phyloP scores from a whole-genome alignment of 106 monocot species.

The Dendrobium chrysotoxum region DNA sequence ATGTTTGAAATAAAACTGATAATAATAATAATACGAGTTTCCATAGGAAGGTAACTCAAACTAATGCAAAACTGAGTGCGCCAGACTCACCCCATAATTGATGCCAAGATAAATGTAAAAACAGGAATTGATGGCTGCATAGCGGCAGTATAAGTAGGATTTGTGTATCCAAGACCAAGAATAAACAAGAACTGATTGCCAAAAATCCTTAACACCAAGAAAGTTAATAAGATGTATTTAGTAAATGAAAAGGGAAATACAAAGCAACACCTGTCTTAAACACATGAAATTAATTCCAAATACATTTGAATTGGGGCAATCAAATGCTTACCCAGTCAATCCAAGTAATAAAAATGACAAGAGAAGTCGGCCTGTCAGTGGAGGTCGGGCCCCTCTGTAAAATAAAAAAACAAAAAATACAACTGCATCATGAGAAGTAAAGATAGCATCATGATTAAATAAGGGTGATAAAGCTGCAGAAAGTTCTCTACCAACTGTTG shows the following conservation, averaged over 20 bases:
- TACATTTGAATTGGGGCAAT: neutral
- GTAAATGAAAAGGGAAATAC: neutral
- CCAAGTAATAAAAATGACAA: slow-evolving; percentile 69
- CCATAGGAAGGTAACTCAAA: neutral
- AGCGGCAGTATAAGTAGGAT: slow-evolving; percentile 75
- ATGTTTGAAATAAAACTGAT: neutral
- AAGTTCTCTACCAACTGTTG: neutral
- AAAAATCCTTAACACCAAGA: slow-evolving; percentile 47
- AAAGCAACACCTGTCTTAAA: neutral
- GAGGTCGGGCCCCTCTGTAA: slow-evolving; percentile 43
- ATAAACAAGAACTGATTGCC: slow-evolving; percentile 91
- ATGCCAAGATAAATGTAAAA: slow-evolving; percentile 79
- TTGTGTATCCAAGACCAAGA: slow-evolving; percentile 78
- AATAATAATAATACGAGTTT: neutral
- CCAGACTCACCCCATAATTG: slow-evolving; percentile 35
- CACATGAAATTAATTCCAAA: neutral
- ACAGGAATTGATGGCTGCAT: slow-evolving; percentile 83
- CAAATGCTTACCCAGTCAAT: slow-evolving; percentile 58
- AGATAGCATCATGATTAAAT: neutral
- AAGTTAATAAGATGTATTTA: neutral
- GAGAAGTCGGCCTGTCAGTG: slow-evolving; percentile 45
- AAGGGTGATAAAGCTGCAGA: neutral
- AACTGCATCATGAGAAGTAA: neutral
- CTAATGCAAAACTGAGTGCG: neutral
- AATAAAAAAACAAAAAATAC: neutral